These are phyloP conservation scores for Calophaca sinica DNA, from an alignment of 306 rosid genomes.

Conservation along the genomic window DNA sequence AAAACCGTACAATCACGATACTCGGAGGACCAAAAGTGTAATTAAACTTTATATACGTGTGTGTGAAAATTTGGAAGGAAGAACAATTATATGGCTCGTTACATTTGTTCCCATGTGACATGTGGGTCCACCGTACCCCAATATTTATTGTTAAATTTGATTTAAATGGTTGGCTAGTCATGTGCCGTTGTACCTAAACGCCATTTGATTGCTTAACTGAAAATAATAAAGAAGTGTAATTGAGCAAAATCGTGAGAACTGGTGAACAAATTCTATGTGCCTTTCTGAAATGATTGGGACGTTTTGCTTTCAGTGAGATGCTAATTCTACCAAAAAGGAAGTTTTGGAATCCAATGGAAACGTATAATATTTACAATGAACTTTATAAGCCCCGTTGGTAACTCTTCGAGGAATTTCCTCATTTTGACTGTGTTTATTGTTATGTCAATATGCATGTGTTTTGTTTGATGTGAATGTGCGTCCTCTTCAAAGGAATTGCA, in stretches of 20 bases:
- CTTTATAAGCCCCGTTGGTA: neutral
- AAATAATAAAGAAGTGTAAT: slow-evolving; percentile 13
- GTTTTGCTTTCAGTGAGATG: slow-evolving; percentile 41
- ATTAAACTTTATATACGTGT: no score
- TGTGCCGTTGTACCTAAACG: slow-evolving; percentile 64
- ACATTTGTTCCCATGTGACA: slow-evolving; percentile 19
- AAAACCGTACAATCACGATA: no score
- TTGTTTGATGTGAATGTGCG: no score
- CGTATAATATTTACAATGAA: neutral
- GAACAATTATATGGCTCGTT: slow-evolving; percentile 40
- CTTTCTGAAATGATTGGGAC: slow-evolving; percentile 46
- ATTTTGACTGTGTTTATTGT: neutral
- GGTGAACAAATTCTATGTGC: slow-evolving; percentile 13
- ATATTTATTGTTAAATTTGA: slow-evolving; percentile 17
- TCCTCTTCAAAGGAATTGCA: no score
- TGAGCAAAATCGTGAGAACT: slow-evolving; percentile 14
- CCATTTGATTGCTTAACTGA: slow-evolving; percentile 49
- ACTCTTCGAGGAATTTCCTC: neutral
- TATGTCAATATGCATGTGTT: neutral
- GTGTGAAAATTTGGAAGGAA: slow-evolving; percentile 30
- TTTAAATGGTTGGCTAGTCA: slow-evolving; percentile 59
- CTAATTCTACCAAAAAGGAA: slow-evolving; percentile 41
- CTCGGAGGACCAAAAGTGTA: no score
- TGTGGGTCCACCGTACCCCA: slow-evolving; percentile 63
- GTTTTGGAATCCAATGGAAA: slow-evolving; percentile 33